Percentiles rank a stretch among this genome's conserved stretches.
These are phyloP conservation scores for Erodium chrysanthum DNA, from an alignment of 441 rosid genomes.

Conservation along the genomic window DNA sequence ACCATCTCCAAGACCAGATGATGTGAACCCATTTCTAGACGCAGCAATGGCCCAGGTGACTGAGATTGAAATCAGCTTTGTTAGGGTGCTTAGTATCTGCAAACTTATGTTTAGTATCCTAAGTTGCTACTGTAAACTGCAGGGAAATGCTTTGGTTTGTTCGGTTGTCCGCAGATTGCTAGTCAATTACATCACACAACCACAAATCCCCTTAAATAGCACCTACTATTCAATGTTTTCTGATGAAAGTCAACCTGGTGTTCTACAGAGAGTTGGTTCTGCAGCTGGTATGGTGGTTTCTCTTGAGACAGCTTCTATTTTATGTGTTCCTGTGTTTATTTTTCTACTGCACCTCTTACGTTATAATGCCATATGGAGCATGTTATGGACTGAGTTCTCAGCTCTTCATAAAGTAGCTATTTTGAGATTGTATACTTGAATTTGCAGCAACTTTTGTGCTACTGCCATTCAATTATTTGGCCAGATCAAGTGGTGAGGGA, in stretches of 20 bases:
- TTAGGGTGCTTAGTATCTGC: slow-evolving; percentile 12
- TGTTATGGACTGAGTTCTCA: neutral
- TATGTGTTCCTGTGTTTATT: slow-evolving; percentile 14
- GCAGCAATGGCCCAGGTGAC: slow-evolving; percentile 85
- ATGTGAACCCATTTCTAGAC: slow-evolving; percentile 75
- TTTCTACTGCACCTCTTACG: slow-evolving; percentile 13
- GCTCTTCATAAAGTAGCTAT: neutral
- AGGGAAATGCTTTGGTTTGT: slow-evolving; percentile 69
- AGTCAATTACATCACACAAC: slow-evolving; percentile 58
- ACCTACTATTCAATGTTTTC: slow-evolving; percentile 45
- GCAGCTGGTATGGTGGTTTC: slow-evolving; percentile 62
- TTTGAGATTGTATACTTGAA: neutral
- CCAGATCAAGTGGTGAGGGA: slow-evolving; percentile 52
- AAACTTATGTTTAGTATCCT: slow-evolving; percentile 6
- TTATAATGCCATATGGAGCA: neutral
- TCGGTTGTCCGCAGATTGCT: slow-evolving; percentile 59
- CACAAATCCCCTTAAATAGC: slow-evolving; percentile 34
- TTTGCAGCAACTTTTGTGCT: slow-evolving; percentile 80
- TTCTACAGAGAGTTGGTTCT: slow-evolving; percentile 86
- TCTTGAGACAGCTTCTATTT: slow-evolving; percentile 11
- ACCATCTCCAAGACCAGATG: slow-evolving; percentile 66
- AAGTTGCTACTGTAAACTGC: slow-evolving; percentile 21
- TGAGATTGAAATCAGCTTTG: slow-evolving; percentile 7
- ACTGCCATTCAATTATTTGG: slow-evolving; percentile 81
- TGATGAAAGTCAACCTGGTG: slow-evolving; percentile 58